Conservation (phyloP, 306 rosid genomes). For the Carpinus fangiana region DNA sequence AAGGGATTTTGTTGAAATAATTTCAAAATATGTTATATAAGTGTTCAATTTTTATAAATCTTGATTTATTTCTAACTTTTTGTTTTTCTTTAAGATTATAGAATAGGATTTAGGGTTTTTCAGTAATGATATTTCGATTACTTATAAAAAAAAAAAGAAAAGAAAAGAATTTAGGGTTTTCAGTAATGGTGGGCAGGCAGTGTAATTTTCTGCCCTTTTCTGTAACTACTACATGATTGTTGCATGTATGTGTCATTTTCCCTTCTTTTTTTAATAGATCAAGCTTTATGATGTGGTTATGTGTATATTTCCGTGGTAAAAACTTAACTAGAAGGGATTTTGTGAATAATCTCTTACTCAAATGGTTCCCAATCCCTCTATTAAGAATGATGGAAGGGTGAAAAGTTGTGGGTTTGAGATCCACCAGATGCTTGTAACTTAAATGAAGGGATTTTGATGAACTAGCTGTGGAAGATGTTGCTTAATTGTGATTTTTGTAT, state of each 20-base stretch:
- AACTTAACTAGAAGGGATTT: background rate
- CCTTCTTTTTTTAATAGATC: background rate
- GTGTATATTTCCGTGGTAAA: background rate
- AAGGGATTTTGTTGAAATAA: background rate
- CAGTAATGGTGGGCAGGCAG: background rate
- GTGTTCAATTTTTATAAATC: background rate
- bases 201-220: slow-evolving; percentile 3
- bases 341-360: background rate
- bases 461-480: background rate
- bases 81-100: background rate
- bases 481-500: background rate
- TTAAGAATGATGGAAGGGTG: background rate
- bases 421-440: background rate
- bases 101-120: background rate
- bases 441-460: background rate
- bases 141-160: no score
- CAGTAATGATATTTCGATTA: background rate
- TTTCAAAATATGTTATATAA: background rate
- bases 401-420: no score
- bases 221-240: background rate
- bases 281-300: background rate
- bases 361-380: background rate
- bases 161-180: background rate
- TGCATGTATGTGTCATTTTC: slow-evolving; percentile 11
- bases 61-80: background rate